These are phyloP conservation scores for Penicillium pulvis DNA, from an alignment of 495 filamentous ascomycete species.

Conservation along the genomic window DNA sequence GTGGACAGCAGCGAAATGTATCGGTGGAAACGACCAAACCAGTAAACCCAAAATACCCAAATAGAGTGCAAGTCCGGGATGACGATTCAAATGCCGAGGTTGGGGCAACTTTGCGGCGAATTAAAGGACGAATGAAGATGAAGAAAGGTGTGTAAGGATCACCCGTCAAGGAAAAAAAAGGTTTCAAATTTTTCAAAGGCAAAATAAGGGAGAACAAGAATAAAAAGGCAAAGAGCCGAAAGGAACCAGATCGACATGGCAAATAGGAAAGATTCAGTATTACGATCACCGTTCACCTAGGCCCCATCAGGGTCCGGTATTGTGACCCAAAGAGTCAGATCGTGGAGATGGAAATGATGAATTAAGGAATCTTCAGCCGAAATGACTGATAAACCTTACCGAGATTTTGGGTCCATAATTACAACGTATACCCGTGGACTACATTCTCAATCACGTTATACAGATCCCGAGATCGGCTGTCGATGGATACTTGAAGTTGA, in stretches of 20 bases:
- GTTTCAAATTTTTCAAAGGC: slow-evolving; percentile 20
- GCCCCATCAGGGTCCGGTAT: slow-evolving; percentile 34
- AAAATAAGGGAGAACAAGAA: slow-evolving; percentile 25
- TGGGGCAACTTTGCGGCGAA: slow-evolving; percentile 18
- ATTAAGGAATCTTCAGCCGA: slow-evolving; percentile 44
- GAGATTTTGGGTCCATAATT: slow-evolving; percentile 6
- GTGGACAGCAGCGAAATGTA: background rate
- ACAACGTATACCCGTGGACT: background rate
- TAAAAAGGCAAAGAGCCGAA: slow-evolving; percentile 13
- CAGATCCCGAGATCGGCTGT: slow-evolving; percentile 43
- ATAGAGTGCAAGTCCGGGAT: slow-evolving; percentile 10
- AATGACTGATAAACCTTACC: slow-evolving; percentile 22
- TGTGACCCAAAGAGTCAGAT: slow-evolving; percentile 28
- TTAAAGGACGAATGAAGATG: slow-evolving; percentile 21
- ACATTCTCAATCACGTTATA: slow-evolving; percentile 7
- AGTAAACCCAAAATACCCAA: background rate
- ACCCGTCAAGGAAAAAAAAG: background rate
- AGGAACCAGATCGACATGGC: slow-evolving; percentile 34
- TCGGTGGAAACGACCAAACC: background rate
- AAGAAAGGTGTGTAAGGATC: background rate
- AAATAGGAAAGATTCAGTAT: slow-evolving; percentile 9
- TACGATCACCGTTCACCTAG: slow-evolving; percentile 27
- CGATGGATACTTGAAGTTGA: slow-evolving; percentile 24
- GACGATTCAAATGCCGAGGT: slow-evolving; percentile 31
- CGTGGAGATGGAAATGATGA: slow-evolving; percentile 27